These are phyloP conservation scores for Colletotrichum gigasporum DNA, from an alignment of 2,329 filamentous ascomycete species.

Conservation along the genomic window DNA sequence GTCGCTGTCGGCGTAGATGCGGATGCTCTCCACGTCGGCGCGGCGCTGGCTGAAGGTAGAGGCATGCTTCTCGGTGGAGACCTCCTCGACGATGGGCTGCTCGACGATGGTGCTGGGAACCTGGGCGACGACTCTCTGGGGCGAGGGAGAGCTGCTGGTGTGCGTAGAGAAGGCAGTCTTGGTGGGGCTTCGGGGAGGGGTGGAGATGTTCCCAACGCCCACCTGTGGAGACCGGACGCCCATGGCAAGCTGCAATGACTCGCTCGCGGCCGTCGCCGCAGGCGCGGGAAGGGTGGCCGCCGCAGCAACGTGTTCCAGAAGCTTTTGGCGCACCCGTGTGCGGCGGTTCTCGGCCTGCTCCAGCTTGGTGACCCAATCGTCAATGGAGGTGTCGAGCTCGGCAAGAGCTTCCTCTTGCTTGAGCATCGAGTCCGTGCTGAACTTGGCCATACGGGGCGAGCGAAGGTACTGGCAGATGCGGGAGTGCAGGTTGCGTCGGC, in stretches of 20 bases:
- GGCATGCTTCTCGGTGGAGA: slow-evolving; percentile 35
- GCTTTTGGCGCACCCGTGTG: slow-evolving; percentile 78
- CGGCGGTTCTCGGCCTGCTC: slow-evolving; percentile 83
- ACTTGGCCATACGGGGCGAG: slow-evolving; percentile 74
- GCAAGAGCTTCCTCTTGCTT: slow-evolving; percentile 83
- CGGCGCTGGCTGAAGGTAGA: slow-evolving; percentile 42
- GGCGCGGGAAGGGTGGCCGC: slow-evolving; percentile 63
- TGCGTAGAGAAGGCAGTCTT: slow-evolving; percentile 50
- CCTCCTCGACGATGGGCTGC: slow-evolving; percentile 58
- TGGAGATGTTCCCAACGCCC: slow-evolving; percentile 56
- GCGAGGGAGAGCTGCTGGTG: slow-evolving; percentile 54
- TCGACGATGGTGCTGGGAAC: slow-evolving; percentile 67
- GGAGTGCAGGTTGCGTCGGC: slow-evolving; percentile 78
- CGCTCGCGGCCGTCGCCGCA: slow-evolving; percentile 43
- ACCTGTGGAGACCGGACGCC: slow-evolving; percentile 42
- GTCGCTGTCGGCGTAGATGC: slow-evolving; percentile 73
- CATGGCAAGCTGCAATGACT: slow-evolving; percentile 53
- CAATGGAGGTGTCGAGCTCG: slow-evolving; percentile 80
- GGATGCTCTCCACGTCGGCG: slow-evolving; percentile 69
- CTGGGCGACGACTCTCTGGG: slow-evolving; percentile 60
- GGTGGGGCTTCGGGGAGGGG: slow-evolving; percentile 68
- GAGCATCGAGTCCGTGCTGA: slow-evolving; percentile 78
- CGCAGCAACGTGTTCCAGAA: slow-evolving; percentile 83
- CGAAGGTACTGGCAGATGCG: slow-evolving; percentile 82
- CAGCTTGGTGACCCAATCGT: slow-evolving; percentile 84